Percentiles rank a stretch among this genome's conserved stretches.
Evolutionary conservation across 2,329 filamentous ascomycete species (phyloP).

Genomic region (Cercospora sp.): DNA sequence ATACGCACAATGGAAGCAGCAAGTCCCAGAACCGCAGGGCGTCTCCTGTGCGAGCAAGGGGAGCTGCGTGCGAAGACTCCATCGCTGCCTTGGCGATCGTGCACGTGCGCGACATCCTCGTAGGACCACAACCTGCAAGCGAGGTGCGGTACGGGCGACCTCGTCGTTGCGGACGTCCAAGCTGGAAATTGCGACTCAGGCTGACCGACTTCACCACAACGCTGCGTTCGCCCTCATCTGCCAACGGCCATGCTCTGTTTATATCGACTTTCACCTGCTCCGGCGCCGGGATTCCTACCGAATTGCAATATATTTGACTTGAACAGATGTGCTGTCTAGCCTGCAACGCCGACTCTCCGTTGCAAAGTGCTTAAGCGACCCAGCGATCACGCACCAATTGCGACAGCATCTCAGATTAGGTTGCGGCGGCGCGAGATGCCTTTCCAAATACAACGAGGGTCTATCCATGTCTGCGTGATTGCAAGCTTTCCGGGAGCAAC

Average conservation of each 20-base stretch:
- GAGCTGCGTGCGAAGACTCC: not conserved
- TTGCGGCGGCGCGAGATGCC: not conserved
- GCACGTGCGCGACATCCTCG: not conserved
- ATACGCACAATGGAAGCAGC: not conserved
- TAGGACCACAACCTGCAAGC: not conserved
- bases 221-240: not conserved
- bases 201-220: not conserved
- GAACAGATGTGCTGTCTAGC: not conserved
- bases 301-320: not conserved
- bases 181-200: not conserved
- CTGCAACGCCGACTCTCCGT: not conserved
- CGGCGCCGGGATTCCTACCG: not conserved
- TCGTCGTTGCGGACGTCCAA: not conserved
- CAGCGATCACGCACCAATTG: slow-evolving; percentile 8
- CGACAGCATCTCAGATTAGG: slow-evolving; percentile 3
- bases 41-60: not conserved
- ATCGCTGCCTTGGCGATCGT: not conserved
- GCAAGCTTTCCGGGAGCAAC: slow-evolving; percentile 1
- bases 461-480: not conserved
- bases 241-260: not conserved
- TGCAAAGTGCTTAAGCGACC: not conserved
- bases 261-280: not conserved
- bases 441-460: not conserved
- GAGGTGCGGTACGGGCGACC: not conserved
- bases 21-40: not conserved